phyloP scores from a whole-genome alignment of 192 early-diverging fungal genomes.

The Rhizoclosmatium sp. region DNA sequence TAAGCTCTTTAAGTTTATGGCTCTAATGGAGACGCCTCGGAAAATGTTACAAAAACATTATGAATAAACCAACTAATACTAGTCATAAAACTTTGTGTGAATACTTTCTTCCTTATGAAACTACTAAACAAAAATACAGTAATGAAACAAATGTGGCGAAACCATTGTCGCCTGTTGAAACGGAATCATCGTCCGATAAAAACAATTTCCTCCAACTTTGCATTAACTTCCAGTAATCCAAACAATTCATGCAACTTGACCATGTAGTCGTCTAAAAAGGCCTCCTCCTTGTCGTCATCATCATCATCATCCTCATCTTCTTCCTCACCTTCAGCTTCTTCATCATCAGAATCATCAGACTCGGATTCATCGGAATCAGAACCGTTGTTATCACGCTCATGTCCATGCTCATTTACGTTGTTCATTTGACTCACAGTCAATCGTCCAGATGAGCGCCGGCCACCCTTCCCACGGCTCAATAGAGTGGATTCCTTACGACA shows the following conservation, averaged over 20 bases:
- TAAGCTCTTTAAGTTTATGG: too few relatives aligned
- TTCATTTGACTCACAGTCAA: not conserved
- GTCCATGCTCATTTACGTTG: not conserved
- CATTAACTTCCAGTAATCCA: conserved; percentile 18
- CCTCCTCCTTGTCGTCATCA: conserved; percentile 4
- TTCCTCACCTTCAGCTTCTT: not conserved
- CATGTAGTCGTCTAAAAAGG: conserved; percentile 34
- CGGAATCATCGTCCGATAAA: not conserved
- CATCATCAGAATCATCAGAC: conserved; percentile 9
- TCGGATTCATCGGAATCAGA: conserved; percentile 6
- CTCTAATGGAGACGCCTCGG: too few relatives aligned
- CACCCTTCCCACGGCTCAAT: too few relatives aligned
- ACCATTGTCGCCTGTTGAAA: not conserved
- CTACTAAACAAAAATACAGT: too few relatives aligned
- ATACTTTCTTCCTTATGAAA: too few relatives aligned
- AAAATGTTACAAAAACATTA: too few relatives aligned
- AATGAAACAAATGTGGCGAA: not conserved
- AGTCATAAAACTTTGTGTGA: too few relatives aligned
- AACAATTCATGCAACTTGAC: conserved; percentile 22
- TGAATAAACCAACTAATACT: too few relatives aligned
- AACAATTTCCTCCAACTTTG: conserved; percentile 9
- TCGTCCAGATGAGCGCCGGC: not conserved
- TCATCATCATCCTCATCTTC: not conserved
- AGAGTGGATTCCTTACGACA: too few relatives aligned
- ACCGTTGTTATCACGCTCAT: not conserved